Base-by-base conservation (phyloP, 2,329 filamentous ascomycete genomes). In the Penicillium concentricum region DNA sequence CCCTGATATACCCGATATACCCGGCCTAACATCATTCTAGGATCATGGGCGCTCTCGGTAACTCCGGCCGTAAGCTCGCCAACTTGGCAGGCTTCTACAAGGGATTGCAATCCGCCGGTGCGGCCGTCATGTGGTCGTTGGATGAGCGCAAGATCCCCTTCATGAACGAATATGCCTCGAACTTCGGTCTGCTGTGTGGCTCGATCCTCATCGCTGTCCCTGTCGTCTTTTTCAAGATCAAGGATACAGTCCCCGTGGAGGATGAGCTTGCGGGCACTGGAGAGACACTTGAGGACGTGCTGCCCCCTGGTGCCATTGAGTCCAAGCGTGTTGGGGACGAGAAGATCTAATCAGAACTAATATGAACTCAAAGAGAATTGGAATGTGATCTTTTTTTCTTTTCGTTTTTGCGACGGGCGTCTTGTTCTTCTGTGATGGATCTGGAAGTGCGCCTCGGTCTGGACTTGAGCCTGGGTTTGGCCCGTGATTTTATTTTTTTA, bases 21-120 rank as follows among this genome's bases (percentile, higher is more conserved):
- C n/a, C 9, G 20, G 13, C 24, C 49, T 55, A 32, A 60, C 42
- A n/a, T 18, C 12, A 2, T 37, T 12, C 20, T 18, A 88, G 87
- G 87, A 90, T 88, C 79, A 96, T 97, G 88, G 92, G 92, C 51
- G 84, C 92, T 7, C 81, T 96, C 49, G 92, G 90, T 70, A 97
- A 97, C 84, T 95, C 92, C 58, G 86, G 90, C 59, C 90, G 92
- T 72, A 92, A 91, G 74, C 85, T 92, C 20, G 92, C 92, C 77
- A 96, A 96, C 79, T 87, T 92, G 66, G 89, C 91, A 35, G 92
- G 90, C 57, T 92, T 89, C 79, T 93, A 93, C 84, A 93, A 93
- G 78, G 87, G 87, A 55, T 87, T 95, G 61, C 91, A 95, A 74
- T 92, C 89, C 6, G 90, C 89, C 18, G 91, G 90, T 62, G 85